phyloP scores from a whole-genome alignment of 768 basidiomycete species.

The Saitozyma sp. region DNA sequence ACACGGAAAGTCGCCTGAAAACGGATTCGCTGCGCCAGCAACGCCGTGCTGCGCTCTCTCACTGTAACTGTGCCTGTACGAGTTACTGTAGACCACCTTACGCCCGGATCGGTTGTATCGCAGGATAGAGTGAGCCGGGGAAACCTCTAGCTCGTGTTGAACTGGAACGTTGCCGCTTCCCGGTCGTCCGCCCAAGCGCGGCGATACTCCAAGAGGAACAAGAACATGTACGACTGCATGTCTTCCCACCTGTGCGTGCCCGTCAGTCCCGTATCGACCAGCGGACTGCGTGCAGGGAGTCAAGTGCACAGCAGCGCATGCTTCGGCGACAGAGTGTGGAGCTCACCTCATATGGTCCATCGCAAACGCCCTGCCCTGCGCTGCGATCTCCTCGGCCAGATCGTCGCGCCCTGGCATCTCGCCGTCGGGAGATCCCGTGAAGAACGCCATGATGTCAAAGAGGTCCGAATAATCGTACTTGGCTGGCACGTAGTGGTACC shows the following conservation, averaged over 20 bases:
- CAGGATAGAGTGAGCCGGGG: no score
- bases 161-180: no score
- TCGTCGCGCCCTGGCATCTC: not conserved
- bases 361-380: constrained; percentile 10
- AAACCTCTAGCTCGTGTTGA: no score
- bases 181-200: constrained; percentile 18
- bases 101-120: no score
- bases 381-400: constrained; percentile 17
- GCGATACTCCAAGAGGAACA: constrained; percentile 18
- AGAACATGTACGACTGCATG: constrained; percentile 17
- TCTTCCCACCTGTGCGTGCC: constrained; percentile 12
- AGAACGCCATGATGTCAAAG: constrained; percentile 23
- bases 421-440: constrained; percentile 14
- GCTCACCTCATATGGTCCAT: constrained; percentile 11
- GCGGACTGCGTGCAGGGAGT: not conserved
- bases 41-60: no score
- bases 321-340: no score
- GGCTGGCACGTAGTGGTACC: constrained; percentile 24
- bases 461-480: constrained; percentile 19
- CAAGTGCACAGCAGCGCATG: no score
- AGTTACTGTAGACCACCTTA: no score
- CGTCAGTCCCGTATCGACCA: not conserved
- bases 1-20: no score
- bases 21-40: no score
- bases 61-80: no score